phyloP scores from a whole-genome alignment of 31 red algal genomes.

The Porphyra umbilicalis region DNA sequence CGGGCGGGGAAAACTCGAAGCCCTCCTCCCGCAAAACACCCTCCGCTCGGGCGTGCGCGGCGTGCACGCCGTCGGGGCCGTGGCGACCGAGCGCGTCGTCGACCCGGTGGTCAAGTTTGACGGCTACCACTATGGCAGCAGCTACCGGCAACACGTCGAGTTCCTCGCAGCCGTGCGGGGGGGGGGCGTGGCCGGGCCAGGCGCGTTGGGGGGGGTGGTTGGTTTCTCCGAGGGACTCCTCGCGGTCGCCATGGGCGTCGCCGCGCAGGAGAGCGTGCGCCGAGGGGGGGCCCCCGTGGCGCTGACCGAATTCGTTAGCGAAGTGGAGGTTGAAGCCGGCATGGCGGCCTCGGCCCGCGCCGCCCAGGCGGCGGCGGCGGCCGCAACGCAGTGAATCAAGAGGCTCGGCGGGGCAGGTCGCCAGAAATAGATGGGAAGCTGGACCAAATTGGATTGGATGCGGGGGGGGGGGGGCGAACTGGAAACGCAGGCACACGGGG shows the following conservation, averaged over 20 bases:
- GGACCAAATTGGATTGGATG: too few species aligned
- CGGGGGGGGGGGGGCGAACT: too few species aligned
- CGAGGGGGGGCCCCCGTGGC: constrained; percentile 19
- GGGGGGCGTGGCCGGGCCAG: constrained; percentile 1
- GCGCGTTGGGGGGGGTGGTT: constrained; percentile 10
- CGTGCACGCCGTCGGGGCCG: constrained; percentile 42
- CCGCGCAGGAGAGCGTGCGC: constrained; percentile 50
- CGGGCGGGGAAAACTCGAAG: constrained; percentile 57
- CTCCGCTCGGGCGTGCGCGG: constrained; percentile 35
- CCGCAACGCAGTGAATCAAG: too few species aligned
- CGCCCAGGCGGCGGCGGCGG: neutral
- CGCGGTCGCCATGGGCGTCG: constrained; percentile 66
- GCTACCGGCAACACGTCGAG: constrained; percentile 49
- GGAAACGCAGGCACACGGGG: too few species aligned
- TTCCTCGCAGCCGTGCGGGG: constrained; percentile 4
- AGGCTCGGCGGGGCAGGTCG: too few species aligned
- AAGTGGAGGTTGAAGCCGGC: neutral
- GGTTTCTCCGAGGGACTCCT: constrained; percentile 47
- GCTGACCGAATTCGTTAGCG: constrained; percentile 32
- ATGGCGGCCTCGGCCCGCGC: neutral
- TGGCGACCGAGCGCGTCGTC: constrained; percentile 24
- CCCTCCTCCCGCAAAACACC: constrained; percentile 51
- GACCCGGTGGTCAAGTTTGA: constrained; percentile 44
- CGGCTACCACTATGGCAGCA: constrained; percentile 69
- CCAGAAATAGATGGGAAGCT: too few species aligned